A percentile compares a stretch with the other conserved stretches of the same genome.
phyloP scores from a whole-genome alignment of 164 flowering plant genomes.

The Vitis cinerea region DNA sequence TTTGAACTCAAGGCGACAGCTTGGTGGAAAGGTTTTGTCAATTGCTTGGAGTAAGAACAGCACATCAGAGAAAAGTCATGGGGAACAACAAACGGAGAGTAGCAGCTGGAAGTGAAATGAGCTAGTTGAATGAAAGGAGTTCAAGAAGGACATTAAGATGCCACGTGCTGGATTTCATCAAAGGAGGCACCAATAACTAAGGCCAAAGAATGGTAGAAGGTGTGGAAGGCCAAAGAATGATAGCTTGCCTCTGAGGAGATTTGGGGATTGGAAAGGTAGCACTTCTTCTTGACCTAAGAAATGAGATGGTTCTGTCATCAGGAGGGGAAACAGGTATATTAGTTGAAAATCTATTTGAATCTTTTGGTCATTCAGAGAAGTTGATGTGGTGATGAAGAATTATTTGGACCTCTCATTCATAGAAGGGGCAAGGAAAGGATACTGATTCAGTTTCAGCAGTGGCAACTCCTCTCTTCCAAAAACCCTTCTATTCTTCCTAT shows the following conservation, averaged over 20 bases:
- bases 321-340: too few relatives aligned
- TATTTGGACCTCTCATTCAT: too few relatives aligned
- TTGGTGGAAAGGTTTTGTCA: background rate
- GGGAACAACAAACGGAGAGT: background rate
- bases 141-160: background rate
- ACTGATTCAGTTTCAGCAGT: too few relatives aligned
- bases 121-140: conserved; percentile 1
- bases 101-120: background rate
- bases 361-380: too few relatives aligned
- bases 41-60: background rate
- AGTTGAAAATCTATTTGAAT: too few relatives aligned
- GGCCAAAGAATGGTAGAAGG: background rate
- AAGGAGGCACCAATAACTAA: background rate
- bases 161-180: background rate
- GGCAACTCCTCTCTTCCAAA: too few relatives aligned
- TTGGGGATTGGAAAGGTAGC: conserved; percentile 1
- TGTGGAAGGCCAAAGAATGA: background rate
- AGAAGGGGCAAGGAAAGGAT: too few relatives aligned
- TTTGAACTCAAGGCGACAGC: background rate
- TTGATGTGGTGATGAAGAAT: too few relatives aligned
- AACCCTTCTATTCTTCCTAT: too few relatives aligned
- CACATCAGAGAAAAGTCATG: background rate
- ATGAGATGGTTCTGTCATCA: too few relatives aligned
- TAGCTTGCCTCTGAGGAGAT: conserved; percentile 5
- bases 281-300: too few relatives aligned